A percentile compares a stretch with the other conserved stretches of the same genome.
Conservation (phyloP, 768 basidiomycete genomes). For the Tulasnella sp. region DNA sequence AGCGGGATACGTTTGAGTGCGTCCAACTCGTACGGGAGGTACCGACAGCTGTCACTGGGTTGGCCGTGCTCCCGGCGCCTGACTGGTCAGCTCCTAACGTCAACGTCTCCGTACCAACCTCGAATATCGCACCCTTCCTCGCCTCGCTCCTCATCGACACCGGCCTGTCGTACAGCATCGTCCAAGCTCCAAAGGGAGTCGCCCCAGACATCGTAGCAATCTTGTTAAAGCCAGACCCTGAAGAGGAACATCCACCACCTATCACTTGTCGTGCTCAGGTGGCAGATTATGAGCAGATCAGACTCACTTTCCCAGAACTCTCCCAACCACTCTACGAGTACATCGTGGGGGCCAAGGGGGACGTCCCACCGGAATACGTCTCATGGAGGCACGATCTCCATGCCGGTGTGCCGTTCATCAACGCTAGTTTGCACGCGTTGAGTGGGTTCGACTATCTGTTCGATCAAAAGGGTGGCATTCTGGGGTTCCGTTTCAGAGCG, state of each 20-base stretch:
- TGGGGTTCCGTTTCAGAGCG: slow-evolving; percentile 3
- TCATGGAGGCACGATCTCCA: slow-evolving; percentile 7
- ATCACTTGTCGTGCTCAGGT: not conserved
- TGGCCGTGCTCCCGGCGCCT: not conserved
- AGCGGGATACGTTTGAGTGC: slow-evolving; percentile 3
- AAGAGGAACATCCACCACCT: too few species aligned
- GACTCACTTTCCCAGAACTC: not conserved
- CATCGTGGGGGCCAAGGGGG: not conserved
- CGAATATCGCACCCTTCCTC: not conserved
- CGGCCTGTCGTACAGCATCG: not conserved
- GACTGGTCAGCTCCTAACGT: slow-evolving; percentile 9
- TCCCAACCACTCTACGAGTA: not conserved
- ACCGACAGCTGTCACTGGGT: too few species aligned
- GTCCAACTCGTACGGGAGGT: not conserved
- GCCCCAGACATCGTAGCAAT: not conserved
- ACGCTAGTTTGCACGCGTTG: not conserved
- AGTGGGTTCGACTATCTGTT: slow-evolving; percentile 13
- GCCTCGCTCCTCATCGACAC: slow-evolving; percentile 13
- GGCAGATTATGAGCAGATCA: not conserved
- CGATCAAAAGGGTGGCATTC: not conserved
- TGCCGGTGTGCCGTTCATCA: slow-evolving; percentile 2
- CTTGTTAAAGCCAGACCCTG: not conserved
- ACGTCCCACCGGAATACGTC: slow-evolving; percentile 1
- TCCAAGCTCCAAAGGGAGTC: slow-evolving; percentile 3
- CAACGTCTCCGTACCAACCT: not conserved